Conservation (phyloP, 768 basidiomycete species). For the Boletus sensibilis region DNA sequence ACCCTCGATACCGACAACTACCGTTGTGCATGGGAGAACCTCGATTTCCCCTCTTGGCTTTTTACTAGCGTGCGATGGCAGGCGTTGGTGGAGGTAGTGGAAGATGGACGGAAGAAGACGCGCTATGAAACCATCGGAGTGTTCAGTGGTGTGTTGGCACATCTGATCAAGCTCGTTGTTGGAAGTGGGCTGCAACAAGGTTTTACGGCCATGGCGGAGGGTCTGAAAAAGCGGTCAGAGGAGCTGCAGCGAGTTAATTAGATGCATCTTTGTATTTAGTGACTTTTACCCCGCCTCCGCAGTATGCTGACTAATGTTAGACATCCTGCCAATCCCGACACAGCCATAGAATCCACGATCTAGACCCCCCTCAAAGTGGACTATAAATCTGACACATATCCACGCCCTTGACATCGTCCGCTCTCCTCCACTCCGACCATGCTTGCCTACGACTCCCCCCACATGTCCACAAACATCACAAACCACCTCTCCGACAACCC, state of each 20-base stretch:
- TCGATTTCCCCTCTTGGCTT: conserved; percentile 45
- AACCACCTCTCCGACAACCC: conserved; percentile 8
- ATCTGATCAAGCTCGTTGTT: conserved; percentile 48
- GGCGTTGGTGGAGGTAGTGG: conserved; percentile 44
- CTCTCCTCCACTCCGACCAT: conserved; percentile 2
- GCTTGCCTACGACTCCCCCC: conserved; percentile 19
- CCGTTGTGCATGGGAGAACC: conserved; percentile 56
- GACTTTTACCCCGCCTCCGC: background rate
- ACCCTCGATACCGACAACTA: conserved; percentile 51
- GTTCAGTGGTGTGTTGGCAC: conserved; percentile 56
- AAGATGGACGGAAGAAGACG: conserved; percentile 46
- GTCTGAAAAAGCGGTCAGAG: conserved; percentile 54
- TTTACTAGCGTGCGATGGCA: conserved; percentile 64
- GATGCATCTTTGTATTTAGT: background rate
- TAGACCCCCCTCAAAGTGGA: conserved; percentile 19
- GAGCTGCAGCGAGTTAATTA: background rate
- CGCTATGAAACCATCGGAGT: conserved; percentile 65
- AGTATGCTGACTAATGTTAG: conserved; percentile 20
- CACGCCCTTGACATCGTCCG: conserved; percentile 6
- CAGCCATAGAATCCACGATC: conserved; percentile 25
- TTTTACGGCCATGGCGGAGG: conserved; percentile 55
- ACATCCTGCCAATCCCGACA: conserved; percentile 26
- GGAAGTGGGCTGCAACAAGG: conserved; percentile 42
- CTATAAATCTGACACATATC: conserved; percentile 20
- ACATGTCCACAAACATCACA: conserved; percentile 14